phyloP scores from a whole-genome alignment of 2,329 filamentous ascomycete species.

The Ophiostoma perfectum region DNA sequence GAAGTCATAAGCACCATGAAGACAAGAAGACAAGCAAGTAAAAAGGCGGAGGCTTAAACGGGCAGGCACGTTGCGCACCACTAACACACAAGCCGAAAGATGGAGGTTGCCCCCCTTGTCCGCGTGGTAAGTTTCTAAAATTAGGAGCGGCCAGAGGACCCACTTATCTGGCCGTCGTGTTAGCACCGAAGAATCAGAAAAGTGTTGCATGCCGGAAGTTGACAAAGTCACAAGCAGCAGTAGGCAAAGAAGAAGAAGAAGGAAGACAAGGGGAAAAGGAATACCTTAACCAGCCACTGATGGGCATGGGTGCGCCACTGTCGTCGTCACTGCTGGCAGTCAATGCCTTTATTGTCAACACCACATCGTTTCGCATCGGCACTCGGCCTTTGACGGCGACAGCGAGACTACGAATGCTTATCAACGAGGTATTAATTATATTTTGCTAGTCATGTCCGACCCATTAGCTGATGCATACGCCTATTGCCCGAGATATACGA shows the following conservation, averaged over 20 bases:
- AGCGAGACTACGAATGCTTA: background rate
- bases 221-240: background rate
- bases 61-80: too few species aligned
- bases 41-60: background rate
- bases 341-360: background rate
- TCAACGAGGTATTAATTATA: too few species aligned
- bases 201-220: background rate
- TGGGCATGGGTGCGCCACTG: background rate
- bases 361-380: too few species aligned
- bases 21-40: too few species aligned
- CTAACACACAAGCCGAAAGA: background rate
- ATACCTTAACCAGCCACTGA: background rate
- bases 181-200: background rate
- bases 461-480: too few species aligned
- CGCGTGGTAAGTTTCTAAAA: slow-evolving; percentile 19
- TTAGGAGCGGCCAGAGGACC: slow-evolving; percentile 19
- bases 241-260: background rate
- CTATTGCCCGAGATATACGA: too few species aligned
- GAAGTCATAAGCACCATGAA: too few species aligned
- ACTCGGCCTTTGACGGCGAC: background rate
- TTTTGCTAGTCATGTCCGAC: too few species aligned
- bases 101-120: background rate
- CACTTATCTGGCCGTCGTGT: slow-evolving; percentile 8
- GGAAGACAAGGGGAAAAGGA: background rate
- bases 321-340: background rate